A percentile compares a stretch with the other conserved stretches of the same genome.
Evolutionary conservation across 805 yeast species (phyloP).

Genomic region (Limtongia smithiae): DNA sequence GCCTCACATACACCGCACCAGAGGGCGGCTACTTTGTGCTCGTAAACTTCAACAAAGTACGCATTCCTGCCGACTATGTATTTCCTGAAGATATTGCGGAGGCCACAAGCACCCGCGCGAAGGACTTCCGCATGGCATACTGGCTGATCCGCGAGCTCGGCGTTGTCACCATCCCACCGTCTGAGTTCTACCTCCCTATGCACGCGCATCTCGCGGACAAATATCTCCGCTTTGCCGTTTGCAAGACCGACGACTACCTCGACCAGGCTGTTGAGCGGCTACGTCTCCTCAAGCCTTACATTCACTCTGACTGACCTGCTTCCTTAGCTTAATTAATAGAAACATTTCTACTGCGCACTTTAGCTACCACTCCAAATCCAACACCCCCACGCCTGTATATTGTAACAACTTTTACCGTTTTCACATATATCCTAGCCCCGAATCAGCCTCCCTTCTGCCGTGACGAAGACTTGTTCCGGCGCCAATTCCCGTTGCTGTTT

Average conservation of each 20-base stretch:
- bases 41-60: conserved; percentile 79
- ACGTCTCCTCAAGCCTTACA: conserved; percentile 62
- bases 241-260: conserved; percentile 81
- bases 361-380: no score
- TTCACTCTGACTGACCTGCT: no score
- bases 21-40: conserved; percentile 92
- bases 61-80: conserved; percentile 67
- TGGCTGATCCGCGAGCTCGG: conserved; percentile 93
- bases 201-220: conserved; percentile 76
- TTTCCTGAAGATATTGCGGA: conserved; percentile 66
- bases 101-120: conserved; percentile 56
- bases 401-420: no score
- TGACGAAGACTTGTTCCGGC: no score
- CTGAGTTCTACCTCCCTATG: conserved; percentile 78
- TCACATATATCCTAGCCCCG: no score
- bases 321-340: no score
- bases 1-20: conserved; percentile 83
- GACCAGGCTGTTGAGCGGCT: conserved; percentile 79
- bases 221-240: conserved; percentile 88
- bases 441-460: no score
- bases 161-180: conserved; percentile 94
- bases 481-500: neutral
- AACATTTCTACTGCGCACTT: no score
- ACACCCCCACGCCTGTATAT: no score
- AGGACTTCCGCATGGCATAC: conserved; percentile 83